Base-by-base conservation (phyloP, 1,139 yeast species). In the Geotrichum reessii region DNA sequence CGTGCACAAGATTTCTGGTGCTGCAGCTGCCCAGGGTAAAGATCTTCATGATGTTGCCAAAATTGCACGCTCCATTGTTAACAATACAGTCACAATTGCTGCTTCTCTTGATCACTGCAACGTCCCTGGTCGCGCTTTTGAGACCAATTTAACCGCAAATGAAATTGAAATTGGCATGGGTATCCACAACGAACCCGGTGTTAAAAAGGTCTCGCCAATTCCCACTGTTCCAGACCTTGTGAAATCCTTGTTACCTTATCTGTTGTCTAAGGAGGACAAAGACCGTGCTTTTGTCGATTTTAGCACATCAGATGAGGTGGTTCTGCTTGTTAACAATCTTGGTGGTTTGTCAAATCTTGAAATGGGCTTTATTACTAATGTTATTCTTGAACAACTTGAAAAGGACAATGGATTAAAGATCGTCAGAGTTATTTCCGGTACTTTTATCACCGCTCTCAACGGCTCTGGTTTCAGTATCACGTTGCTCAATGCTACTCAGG, bases 101-200 rank as follows among this genome's bases (percentile, higher is more conserved):
- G 91, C 96, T 0, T 87, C 96, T 1, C 78, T 92, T 65, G 96
- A 88, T 67, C 90, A 95, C 67, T 90, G 95, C 58, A 83, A 88
- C 52, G 95, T 90, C 49, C 97, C 98, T 2, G 96, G 96, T 6
- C 81, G 85, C 62, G 72, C 76, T 54, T 80, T 78, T 59, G 85
- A 81, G 64, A 78, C 81, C 14, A 81, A 81, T 55, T 80, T 85
- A 63, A 74, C 73, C 46, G 77, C 75, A 50, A 80, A 76, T 19
- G 91, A 89, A 70, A 86, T 87, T 66, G 98, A 92, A 72, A 78
- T 92, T 63, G 98, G 98, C 28, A 86, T 92, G 84, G 98, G 98
- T 54, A 92, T 92, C 63, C 98, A 92, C 73, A 92, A 92, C 69
- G 98, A 92, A 70, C 95, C 97, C 0, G 97, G 97, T 59, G 83